A percentile compares a stretch with the other conserved stretches of the same genome.
Conservation (phyloP, 805 yeast genomes). For the Blastobotrys mokoenaii region DNA sequence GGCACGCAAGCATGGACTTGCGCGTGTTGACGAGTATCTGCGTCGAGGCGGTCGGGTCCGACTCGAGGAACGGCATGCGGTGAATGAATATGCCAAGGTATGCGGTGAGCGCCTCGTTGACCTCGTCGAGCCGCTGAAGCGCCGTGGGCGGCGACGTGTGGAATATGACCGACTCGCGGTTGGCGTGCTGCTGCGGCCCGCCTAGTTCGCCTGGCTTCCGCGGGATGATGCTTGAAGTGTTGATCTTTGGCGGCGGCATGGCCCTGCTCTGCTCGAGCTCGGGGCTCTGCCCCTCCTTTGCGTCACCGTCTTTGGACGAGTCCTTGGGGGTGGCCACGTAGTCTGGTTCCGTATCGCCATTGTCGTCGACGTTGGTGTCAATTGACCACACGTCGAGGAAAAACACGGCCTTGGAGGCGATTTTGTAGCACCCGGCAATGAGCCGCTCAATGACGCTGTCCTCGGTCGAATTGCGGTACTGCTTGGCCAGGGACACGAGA, state of each 20-base stretch:
- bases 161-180: constrained; percentile 20
- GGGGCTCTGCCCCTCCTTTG: neutral
- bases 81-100: constrained; percentile 28
- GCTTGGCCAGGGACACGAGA: constrained; percentile 31
- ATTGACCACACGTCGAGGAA: constrained; percentile 26
- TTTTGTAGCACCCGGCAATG: constrained; percentile 25
- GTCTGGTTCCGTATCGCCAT: neutral
- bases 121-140: constrained; percentile 28
- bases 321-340: neutral
- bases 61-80: constrained; percentile 19
- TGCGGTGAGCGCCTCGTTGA: constrained; percentile 27
- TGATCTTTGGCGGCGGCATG: neutral
- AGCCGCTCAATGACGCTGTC: constrained; percentile 26
- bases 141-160: constrained; percentile 25
- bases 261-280: too few species aligned
- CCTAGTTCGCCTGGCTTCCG: neutral
- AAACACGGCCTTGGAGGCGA: constrained; percentile 26
- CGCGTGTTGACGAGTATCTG: constrained; percentile 29
- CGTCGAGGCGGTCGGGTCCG: constrained; percentile 25
- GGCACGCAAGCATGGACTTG: constrained; percentile 32
- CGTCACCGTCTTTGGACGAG: neutral
- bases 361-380: constrained; percentile 13
- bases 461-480: constrained; percentile 24
- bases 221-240: neutral
- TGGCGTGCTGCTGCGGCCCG: constrained; percentile 3